Evolutionary conservation across 192 early-diverging fungal species (phyloP), one percentile per base, ranked within the genome.

Genomic region (Glomus cerebriforme): DNA sequence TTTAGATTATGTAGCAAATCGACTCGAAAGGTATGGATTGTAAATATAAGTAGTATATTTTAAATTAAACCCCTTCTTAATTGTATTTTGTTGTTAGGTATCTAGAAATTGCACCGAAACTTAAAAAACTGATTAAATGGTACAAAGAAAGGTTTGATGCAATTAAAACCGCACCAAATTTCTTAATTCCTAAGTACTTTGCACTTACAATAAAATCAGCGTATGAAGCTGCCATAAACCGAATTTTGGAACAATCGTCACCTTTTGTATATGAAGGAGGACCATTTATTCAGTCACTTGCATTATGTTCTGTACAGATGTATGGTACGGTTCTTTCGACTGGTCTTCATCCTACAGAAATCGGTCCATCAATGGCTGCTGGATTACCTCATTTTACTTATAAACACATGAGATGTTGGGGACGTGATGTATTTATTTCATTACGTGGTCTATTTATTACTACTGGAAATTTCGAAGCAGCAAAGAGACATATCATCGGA

Each of bases 371-470:
- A 60, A 87, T 99, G 81, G 97, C 97, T 59, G 98, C 98, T 7
- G 98, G 98, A 7, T 86, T 99, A 62, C 93, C 97, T 27, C 97
- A 99, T 77, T 99, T 99, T 77, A 90, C 97, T 6, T 92, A 91
- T 10, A 87, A 91, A 59, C 93, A 97, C 75, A 97, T 97, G 95
- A 90, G 98, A 60, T 93, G 92, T 79, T 99, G 98, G 98, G 98
- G 98, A n/a, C 92, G 98, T 62, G 98, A 99, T 87, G 93, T 98
- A 39, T 97, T 98, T 81, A 96, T 99, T 75, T 87, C 95, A 8
- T 83, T 99, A 4, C 88, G 91, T 5, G 98, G 98, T 6, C 82
- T 96, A 39, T 86, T 97, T 34, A 75, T 99, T 66, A 84, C 91
- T 7, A 93, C 96, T 15, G 96, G 96, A 9, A 89, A 96, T 71